Evolutionary conservation across 306 rosid genomes (phyloP).

Genomic region (Astragalus membranaceus): DNA sequence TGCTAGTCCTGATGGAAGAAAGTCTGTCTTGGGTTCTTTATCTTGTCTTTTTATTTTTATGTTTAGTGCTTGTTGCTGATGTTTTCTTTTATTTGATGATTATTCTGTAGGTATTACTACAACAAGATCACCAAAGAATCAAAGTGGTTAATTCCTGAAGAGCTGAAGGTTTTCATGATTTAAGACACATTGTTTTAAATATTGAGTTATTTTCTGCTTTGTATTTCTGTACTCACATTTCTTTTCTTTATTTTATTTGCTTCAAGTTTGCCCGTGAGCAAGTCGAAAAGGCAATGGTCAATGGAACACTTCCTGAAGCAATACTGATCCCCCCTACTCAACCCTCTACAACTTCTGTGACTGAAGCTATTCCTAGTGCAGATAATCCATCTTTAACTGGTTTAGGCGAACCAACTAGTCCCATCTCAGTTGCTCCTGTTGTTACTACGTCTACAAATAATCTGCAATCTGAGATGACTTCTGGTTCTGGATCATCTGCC

Average conservation of each 20-base stretch:
- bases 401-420: slow-evolving; percentile 55
- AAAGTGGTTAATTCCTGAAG: slow-evolving; percentile 86
- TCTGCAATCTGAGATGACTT: slow-evolving; percentile 31
- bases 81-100: slow-evolving; percentile 17
- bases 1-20: slow-evolving; percentile 84
- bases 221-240: background rate
- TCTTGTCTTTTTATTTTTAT: slow-evolving; percentile 5
- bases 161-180: slow-evolving; percentile 58
- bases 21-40: slow-evolving; percentile 42
- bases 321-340: slow-evolving; percentile 28
- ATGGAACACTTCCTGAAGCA: slow-evolving; percentile 36
- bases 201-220: background rate
- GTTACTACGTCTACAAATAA: slow-evolving; percentile 32
- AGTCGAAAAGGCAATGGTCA: slow-evolving; percentile 46
- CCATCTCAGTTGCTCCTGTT: slow-evolving; percentile 58
- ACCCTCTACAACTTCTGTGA: slow-evolving; percentile 35
- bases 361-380: slow-evolving; percentile 39
- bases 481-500: slow-evolving; percentile 47
- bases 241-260: slow-evolving; percentile 20
- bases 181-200: background rate
- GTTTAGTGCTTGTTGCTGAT: slow-evolving; percentile 9
- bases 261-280: slow-evolving; percentile 80
- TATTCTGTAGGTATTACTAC: slow-evolving; percentile 66
- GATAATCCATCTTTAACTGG: slow-evolving; percentile 37
- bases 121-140: slow-evolving; percentile 83